Conservation (phyloP, 164 flowering plant genomes). For the Platanus orientalis region DNA sequence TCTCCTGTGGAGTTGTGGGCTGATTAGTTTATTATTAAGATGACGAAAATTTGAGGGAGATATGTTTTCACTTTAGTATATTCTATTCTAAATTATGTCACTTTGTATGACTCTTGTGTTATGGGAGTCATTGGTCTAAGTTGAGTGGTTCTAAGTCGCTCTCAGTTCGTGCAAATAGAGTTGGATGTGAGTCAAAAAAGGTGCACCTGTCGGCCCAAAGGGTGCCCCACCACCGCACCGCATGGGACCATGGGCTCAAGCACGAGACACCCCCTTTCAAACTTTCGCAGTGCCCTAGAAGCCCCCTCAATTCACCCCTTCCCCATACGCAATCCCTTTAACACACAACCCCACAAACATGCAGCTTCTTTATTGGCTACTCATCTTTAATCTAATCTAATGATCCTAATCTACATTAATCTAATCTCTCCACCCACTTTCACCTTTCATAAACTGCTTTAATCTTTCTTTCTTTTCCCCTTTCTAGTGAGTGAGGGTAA, state of each 20-base stretch:
- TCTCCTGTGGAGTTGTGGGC: too few species aligned
- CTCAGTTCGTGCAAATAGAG: too few species aligned
- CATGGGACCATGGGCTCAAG: slow-evolving; percentile 4
- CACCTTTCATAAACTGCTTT: background rate
- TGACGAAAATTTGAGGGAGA: too few species aligned
- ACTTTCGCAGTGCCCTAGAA: background rate
- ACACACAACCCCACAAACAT: background rate
- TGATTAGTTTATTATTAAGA: too few species aligned
- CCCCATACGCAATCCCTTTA: background rate
- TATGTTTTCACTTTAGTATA: too few species aligned
- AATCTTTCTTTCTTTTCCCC: background rate
- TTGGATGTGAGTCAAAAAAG: slow-evolving; percentile 14
- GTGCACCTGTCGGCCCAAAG: slow-evolving; percentile 16
- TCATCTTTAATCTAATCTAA: background rate
- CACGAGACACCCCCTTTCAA: background rate
- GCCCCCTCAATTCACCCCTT: background rate
- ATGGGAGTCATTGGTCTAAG: too few species aligned
- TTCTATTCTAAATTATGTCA: too few species aligned
- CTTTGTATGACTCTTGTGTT: too few species aligned
- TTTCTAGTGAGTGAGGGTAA: background rate
- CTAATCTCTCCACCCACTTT: too few species aligned
- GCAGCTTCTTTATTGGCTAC: background rate
- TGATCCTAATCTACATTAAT: background rate
- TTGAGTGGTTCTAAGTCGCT: too few species aligned
- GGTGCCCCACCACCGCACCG: slow-evolving; percentile 11